Evolutionary conservation across 2,329 filamentous ascomycete genomes (phyloP), one percentile per base, ranked within the genome.

Genomic region (Fusarium gaditjirri): DNA sequence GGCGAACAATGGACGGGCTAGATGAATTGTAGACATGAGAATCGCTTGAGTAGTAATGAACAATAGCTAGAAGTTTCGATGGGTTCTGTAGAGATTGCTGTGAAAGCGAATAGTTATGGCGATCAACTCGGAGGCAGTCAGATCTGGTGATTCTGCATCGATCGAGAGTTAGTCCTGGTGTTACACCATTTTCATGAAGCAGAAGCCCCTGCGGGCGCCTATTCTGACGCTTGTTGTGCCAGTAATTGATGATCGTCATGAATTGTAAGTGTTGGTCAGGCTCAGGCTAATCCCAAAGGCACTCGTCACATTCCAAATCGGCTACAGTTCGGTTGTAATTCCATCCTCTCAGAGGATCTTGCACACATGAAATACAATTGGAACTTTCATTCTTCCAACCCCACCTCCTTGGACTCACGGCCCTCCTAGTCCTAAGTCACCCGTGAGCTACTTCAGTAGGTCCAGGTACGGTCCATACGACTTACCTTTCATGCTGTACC

Each of bases 1-100:
- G 39, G 76, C 75, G 8, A 78, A 74, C 31, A 74, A 74, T 74
- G 78, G 79, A 13, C 76, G 80, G 59, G 61, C 70, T 57, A 71
- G 74, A 77, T 77, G 61, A 68, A 62, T 16, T 31, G 70, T 62
- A 66, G 59, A 71, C 7, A 53, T 19, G 31, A 38, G 39, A 49
- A 33, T n/a, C 47, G 23, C 25, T 36, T 47, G 35, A 64, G 39
- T 54, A 36, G 44, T 56, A 36, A 63, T 67, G 46, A 59, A 27
- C 53, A 70, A 70, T 53, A 42, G 16, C 38, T 16, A 41, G 38
- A 31, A 12, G 13, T 39, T 25, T 35, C 19, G 21, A 19, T 44
- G 17, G 6, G 11, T 31, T 44, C 7, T 29, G 25, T 31, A 21
- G 27, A 25, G 16, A 25, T 23, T 33, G n/a, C 27, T 41, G 19